Evolutionary conservation across 805 yeast genomes (phyloP).

Genomic region (Kuraishia hungarica): DNA sequence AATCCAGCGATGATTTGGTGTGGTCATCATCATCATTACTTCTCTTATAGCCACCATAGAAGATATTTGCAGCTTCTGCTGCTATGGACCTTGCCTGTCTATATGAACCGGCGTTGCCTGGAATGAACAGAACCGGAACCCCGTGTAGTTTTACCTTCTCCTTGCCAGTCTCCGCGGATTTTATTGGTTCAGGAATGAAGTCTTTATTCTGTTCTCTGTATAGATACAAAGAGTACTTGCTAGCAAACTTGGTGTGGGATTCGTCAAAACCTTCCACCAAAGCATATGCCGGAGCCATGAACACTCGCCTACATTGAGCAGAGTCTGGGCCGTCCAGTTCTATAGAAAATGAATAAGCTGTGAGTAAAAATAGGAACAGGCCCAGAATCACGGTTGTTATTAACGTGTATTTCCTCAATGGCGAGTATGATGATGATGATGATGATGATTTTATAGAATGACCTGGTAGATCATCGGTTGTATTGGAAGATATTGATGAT

Average conservation of each 20-base stretch:
- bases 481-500: no score
- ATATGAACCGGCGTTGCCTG: slow-evolving; percentile 96
- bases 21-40: slow-evolving; percentile 15
- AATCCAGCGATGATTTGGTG: slow-evolving; percentile 49
- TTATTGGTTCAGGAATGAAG: slow-evolving; percentile 32
- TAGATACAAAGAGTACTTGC: slow-evolving; percentile 75
- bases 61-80: slow-evolving; percentile 58
- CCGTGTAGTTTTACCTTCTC: slow-evolving; percentile 38
- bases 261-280: slow-evolving; percentile 64
- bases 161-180: slow-evolving; percentile 16
- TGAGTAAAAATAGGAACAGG: slow-evolving; percentile 14
- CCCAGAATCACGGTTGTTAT: slow-evolving; percentile 10
- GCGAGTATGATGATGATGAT: no score
- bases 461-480: no score
- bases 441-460: no score
- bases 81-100: slow-evolving; percentile 91
- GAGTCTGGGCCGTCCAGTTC: slow-evolving; percentile 35
- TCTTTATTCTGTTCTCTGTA: slow-evolving; percentile 81
- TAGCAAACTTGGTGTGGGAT: slow-evolving; percentile 60
- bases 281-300: slow-evolving; percentile 82
- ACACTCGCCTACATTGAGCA: slow-evolving; percentile 53
- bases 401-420: not conserved
- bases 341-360: slow-evolving; percentile 18
- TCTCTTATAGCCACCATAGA: slow-evolving; percentile 26
- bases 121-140: slow-evolving; percentile 85